Evolutionary conservation across 805 yeast genomes (phyloP).

Genomic region (Candida oleophila): DNA sequence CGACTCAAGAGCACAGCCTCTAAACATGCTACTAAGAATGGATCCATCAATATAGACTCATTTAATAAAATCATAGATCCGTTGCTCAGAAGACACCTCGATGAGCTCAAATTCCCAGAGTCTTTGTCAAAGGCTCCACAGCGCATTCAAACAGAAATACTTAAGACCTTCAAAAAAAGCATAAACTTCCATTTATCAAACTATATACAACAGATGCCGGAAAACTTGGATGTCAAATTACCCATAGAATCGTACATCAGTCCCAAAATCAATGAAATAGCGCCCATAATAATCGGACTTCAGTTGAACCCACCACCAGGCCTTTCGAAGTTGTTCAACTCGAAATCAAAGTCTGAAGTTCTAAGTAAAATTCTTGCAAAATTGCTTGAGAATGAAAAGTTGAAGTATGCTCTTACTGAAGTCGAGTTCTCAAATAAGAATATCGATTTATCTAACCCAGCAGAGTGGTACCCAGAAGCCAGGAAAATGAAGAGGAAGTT

Average conservation of each 20-base stretch:
- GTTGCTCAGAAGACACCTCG: background rate
- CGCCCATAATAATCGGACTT: slow-evolving; percentile 18
- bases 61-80: background rate
- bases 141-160: background rate
- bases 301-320: slow-evolving; percentile 19
- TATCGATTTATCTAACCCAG: slow-evolving; percentile 36
- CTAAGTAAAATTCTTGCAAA: slow-evolving; percentile 19
- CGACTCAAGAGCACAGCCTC: background rate
- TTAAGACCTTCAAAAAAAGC: background rate
- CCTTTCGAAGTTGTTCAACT: slow-evolving; percentile 4
- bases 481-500: slow-evolving; percentile 75
- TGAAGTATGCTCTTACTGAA: slow-evolving; percentile 12
- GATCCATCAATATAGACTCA: background rate
- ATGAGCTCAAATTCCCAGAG: background rate
- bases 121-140: background rate
- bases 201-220: background rate
- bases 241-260: slow-evolving; percentile 14
- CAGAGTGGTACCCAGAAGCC: slow-evolving; percentile 80
- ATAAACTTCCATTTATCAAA: background rate
- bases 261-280: slow-evolving; percentile 23
- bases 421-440: slow-evolving; percentile 5
- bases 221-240: background rate
- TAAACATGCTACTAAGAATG: background rate
- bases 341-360: slow-evolving; percentile 18
- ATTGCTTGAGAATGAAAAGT: slow-evolving; percentile 23